Percentiles rank a stretch among this genome's conserved stretches.
Evolutionary conservation across 495 filamentous ascomycete species (phyloP).

Genomic region (Penicillium psychrofluorescens): DNA sequence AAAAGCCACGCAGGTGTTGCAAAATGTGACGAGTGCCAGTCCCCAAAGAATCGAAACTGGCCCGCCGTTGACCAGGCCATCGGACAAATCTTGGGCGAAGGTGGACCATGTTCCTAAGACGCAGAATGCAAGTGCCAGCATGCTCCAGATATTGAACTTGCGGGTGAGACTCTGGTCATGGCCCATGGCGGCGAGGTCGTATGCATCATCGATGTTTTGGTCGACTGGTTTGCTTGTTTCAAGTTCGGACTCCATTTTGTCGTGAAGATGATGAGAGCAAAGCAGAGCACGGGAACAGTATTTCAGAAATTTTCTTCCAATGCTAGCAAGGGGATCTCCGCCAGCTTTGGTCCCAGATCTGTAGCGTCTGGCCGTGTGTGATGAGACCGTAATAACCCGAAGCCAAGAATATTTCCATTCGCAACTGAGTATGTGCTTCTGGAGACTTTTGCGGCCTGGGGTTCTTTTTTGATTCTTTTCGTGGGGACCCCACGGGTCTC

Average conservation of each 20-base stretch:
- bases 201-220: conserved; percentile 35
- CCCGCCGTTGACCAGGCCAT: conserved; percentile 37
- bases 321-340: no score
- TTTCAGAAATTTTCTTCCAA: no score
- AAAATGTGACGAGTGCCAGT: conserved; percentile 30
- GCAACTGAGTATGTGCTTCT: not conserved
- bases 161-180: conserved; percentile 41
- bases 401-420: conserved; percentile 1
- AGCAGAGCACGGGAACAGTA: no score
- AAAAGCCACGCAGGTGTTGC: conserved; percentile 38
- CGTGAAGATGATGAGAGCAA: not conserved
- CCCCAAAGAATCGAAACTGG: conserved; percentile 43
- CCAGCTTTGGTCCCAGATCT: no score
- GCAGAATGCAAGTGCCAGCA: conserved; percentile 37
- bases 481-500: conserved; percentile 11
- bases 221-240: conserved; percentile 27
- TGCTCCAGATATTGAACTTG: conserved; percentile 43
- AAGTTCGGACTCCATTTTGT: conserved; percentile 25
- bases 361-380: no score
- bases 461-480: conserved; percentile 6
- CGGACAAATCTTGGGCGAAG: conserved; percentile 36
- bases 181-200: conserved; percentile 42
- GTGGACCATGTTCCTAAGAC: conserved; percentile 41
- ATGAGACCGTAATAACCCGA: not conserved
- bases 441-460: not conserved